Evolutionary conservation across 345 rosid species (phyloP), one percentile per base, ranked within the genome.

Genomic region (Rhodamnia rubescens): DNA sequence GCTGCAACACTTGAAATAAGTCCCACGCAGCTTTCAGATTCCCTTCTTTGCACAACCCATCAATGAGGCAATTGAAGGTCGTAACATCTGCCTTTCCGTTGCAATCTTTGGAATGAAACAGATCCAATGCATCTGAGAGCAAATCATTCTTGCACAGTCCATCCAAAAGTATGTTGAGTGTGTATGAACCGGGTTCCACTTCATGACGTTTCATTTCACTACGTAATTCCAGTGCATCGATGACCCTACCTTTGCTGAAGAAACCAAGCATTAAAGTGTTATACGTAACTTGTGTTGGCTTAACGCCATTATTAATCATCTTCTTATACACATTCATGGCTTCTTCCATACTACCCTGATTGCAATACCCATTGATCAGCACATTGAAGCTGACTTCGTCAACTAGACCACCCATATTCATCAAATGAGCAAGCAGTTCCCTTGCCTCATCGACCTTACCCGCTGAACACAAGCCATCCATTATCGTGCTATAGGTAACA

Each of bases 101-200:
- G 15, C 27, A 15, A 53, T 74, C 85, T 27, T 56, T 55, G 49
- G 58, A 54, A 44, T 85, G 69, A 85, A 89, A 87, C 82, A 89
- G 3, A 21, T 87, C 84, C 83, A 69, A 26, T 40, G 89, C 92
- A 83, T 88, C 88, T 51, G 59, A 81, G 80, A 90, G 44, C 32
- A 82, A 87, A 85, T 61, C 83, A 86, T 88, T 87, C 89, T 88
- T 88, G 86, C 89, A 88, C 26, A 87, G 89, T 55, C 89, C 88
- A 6, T 90, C 84, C 7, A 89, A 7, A 42, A 54, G 57, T 47
- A 87, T 59, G 69, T 52, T 52, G 75, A 86, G 84, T 14, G 85
- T 86, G 16, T 2, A 9, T 50, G 84, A 84, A 58, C 84, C 11
- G 21, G 87, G 75, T 51, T 27, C 82, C 24, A 82, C 52, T 24